Evolutionary conservation across 2,329 filamentous ascomycete species (phyloP), one percentile per base, ranked within the genome.

Genomic region (Sporothrix humicola): DNA sequence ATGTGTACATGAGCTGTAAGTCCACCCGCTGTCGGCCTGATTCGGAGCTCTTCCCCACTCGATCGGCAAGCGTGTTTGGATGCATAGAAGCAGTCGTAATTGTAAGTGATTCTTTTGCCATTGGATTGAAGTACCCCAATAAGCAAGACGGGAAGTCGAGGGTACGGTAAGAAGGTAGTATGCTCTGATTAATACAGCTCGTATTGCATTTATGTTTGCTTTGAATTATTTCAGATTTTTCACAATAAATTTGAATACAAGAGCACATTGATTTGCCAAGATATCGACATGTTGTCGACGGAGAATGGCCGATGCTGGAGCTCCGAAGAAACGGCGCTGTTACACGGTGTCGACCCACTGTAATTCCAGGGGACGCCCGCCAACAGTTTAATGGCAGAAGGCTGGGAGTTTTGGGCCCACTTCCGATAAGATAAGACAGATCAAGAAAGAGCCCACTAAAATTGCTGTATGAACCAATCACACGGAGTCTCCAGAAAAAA

Each of bases 381-480:
- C 13, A 3, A 12, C 52, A 23, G 7, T 20, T 5, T 17, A 3
- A 1, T 17, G 12, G 23, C 23, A 23, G 31, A 26, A 68, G 37
- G 46, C 20, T 31, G 44, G 13, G 17, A 26, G n/a, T 17, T 31
- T 37, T 13, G 65, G 20, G 8, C 23, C 65, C 65, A 66, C 48
- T 13, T 8, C 0, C 48, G 66, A 69, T 69, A 69, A 69, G 66
- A 69, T 69, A 69, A 69, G 66, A 20, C 42, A 23, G 17, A 69
- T 20, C 17, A 8, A 46, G 6, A 48, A 23, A 17, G 4, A 48
- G 20, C 26, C 66, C 66, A 69, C 17, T 42, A 20, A 13, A 37
- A 37, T 2, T 37, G 8, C 13, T 2, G 13, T 1, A 37, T 13
- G 6, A 17, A 15, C 66, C 68, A 70, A 70, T 42, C 2, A 46